Conservation (phyloP, 345 rosid species). For the Camelina neglecta region DNA sequence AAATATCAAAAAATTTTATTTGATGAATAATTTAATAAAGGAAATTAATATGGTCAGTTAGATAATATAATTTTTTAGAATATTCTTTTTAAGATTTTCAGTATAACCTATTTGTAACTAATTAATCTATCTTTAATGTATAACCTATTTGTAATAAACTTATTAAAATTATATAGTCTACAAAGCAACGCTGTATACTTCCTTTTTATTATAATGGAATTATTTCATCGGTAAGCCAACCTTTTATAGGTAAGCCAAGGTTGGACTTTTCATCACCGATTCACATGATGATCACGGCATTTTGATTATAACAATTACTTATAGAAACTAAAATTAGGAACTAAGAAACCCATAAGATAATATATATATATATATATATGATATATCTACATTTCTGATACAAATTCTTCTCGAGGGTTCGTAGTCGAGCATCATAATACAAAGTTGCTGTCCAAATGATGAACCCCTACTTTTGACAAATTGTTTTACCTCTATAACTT, state of each 20-base stretch:
- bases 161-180: too few species aligned
- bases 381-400: conserved; percentile 32
- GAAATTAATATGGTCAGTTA: too few species aligned
- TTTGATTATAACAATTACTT: not conserved
- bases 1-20: too few species aligned
- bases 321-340: conserved; percentile 6
- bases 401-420: conserved; percentile 23
- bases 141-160: too few species aligned
- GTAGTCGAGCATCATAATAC: conserved; percentile 37
- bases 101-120: too few species aligned
- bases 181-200: too few species aligned
- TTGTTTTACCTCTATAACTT: conserved; percentile 25
- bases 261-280: conserved; percentile 10
- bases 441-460: conserved; percentile 27
- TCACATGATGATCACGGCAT: not conserved
- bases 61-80: too few species aligned
- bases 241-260: not conserved
- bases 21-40: too few species aligned
- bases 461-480: conserved; percentile 24
- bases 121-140: too few species aligned
- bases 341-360: not conserved
- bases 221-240: not conserved
- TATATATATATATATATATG: too few species aligned
- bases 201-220: too few species aligned
- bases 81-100: too few species aligned